Base-by-base conservation (phyloP, 2,329 filamentous ascomycete genomes). In the Zasmidium cellare region DNA sequence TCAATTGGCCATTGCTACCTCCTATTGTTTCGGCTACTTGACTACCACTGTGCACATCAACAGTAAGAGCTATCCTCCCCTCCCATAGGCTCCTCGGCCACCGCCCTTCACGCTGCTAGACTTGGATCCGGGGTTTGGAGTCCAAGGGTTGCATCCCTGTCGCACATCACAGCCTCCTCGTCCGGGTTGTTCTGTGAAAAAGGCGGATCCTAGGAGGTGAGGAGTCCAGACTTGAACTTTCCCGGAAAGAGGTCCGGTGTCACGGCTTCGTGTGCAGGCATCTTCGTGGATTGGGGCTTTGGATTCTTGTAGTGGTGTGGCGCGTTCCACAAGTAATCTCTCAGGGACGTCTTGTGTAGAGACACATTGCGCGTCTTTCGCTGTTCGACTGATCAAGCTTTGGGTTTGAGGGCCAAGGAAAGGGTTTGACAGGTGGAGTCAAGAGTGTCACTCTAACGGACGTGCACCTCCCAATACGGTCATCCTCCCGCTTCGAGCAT, bases 401-500 rank as follows among this genome's bases (percentile, higher is more conserved):
- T n/a, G n/a, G n/a, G n/a, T n/a, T 41, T 41, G 35, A 41, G 7
- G 35, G 16, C 35, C 35, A 41, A 41, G 35, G 7, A 41, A 18
- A 41, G 3, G 35, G 35, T 41, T 41, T 41, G 35, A 18, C 12
- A 41, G n/a, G 11, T 41, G 35, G 35, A 41, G 35, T 3, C n/a
- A 18, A 5, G 7, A 14, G 11, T 18, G 28, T 31, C 14, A 14
- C 28, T 31, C 7, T 31, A 7, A 31, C 7, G 28, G n/a, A n/a
- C n/a, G n/a, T n/a, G n/a, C n/a, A n/a, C n/a, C n/a, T n/a, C 28
- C 28, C 11, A n/a, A 41, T 41, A 6, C n/a, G 35, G 16, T 41
- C 25, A 53, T 35, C 11, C 11, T 56, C 38, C 58, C 44, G 53
- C 38, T 25, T 60, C 61, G 19, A 54, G 44, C 6, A 53, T 53